Evolutionary conservation across 2,329 filamentous ascomycete genomes (phyloP).

Genomic region (Colletotrichum limetticola): DNA sequence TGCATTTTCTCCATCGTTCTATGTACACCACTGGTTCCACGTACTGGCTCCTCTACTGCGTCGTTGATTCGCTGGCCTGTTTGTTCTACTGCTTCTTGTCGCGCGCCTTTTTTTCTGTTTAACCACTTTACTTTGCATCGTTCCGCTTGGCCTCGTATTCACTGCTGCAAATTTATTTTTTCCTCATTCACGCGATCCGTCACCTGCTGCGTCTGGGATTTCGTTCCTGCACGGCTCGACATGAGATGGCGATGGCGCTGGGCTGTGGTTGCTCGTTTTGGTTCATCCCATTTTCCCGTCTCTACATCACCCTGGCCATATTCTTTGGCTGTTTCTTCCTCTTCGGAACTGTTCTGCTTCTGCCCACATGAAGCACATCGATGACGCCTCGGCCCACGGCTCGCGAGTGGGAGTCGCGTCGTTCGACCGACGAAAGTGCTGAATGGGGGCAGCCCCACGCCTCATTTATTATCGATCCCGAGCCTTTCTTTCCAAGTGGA

Average conservation of each 20-base stretch:
- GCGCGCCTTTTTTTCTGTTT: neutral
- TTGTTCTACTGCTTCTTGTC: neutral
- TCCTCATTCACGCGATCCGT: neutral
- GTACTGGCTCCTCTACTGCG: neutral
- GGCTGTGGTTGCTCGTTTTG: neutral
- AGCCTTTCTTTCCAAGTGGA: slow-evolving; percentile 21
- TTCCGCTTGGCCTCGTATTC: neutral
- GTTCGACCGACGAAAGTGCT: slow-evolving; percentile 8
- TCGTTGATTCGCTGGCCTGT: neutral
- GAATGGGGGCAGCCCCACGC: slow-evolving; percentile 23
- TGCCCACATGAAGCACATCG: neutral
- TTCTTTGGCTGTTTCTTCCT: neutral
- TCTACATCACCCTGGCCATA: neutral
- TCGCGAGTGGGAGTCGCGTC: slow-evolving; percentile 13
- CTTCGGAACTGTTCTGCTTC: neutral
- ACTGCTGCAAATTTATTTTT: neutral
- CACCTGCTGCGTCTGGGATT: neutral
- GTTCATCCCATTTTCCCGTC: slow-evolving; percentile 13
- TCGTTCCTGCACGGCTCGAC: neutral
- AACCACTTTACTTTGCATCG: neutral
- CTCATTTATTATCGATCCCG: slow-evolving; percentile 24
- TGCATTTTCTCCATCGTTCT: neutral
- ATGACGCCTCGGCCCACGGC: slow-evolving; percentile 21
- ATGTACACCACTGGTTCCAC: neutral
- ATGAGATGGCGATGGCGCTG: slow-evolving; percentile 11